phyloP scores from a whole-genome alignment of 202 grass and related monocot genomes.

The Elaeis oleifera region DNA sequence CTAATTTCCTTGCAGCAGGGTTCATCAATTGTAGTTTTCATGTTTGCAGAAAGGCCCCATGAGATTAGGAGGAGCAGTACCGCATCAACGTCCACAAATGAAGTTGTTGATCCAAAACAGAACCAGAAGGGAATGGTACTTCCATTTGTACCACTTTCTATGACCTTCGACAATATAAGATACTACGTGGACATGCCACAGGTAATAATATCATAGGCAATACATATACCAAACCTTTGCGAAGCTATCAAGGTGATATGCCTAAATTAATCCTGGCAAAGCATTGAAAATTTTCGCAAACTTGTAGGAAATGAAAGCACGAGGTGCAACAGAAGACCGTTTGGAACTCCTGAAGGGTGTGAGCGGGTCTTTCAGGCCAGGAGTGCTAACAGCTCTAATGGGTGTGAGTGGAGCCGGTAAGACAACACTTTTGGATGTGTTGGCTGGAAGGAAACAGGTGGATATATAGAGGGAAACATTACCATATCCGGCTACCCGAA shows the following conservation, averaged over 20 bases:
- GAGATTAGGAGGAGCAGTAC: constrained; percentile 12
- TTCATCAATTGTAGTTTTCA: not conserved
- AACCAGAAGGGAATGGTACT: constrained; percentile 77
- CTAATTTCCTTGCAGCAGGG: not conserved
- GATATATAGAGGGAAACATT: constrained; percentile 79
- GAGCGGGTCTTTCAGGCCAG: constrained; percentile 91
- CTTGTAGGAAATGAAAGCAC: constrained; percentile 78
- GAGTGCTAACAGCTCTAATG: constrained; percentile 93
- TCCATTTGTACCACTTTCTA: constrained; percentile 66
- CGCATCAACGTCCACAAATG: not conserved
- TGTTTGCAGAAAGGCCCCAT: constrained; percentile 8
- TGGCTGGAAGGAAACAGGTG: constrained; percentile 91
- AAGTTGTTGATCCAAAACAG: constrained; percentile 22
- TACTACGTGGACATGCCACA: constrained; percentile 95
- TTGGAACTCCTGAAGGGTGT: constrained; percentile 75
- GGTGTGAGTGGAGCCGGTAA: constrained; percentile 98
- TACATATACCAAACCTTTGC: constrained; percentile 12
- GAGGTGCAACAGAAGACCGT: constrained; percentile 62
- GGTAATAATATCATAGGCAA: constrained; percentile 32
- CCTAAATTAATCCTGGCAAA: not conserved
- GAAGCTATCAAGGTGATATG: not conserved
- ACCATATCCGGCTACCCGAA: constrained; percentile 88
- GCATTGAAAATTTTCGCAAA: not conserved
- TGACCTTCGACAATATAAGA: constrained; percentile 64
- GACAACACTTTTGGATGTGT: constrained; percentile 93